Evolutionary conservation across 2,329 filamentous ascomycete genomes (phyloP), one percentile per base, ranked within the genome.

Genomic region (Dothidotthia symphoricarpi): DNA sequence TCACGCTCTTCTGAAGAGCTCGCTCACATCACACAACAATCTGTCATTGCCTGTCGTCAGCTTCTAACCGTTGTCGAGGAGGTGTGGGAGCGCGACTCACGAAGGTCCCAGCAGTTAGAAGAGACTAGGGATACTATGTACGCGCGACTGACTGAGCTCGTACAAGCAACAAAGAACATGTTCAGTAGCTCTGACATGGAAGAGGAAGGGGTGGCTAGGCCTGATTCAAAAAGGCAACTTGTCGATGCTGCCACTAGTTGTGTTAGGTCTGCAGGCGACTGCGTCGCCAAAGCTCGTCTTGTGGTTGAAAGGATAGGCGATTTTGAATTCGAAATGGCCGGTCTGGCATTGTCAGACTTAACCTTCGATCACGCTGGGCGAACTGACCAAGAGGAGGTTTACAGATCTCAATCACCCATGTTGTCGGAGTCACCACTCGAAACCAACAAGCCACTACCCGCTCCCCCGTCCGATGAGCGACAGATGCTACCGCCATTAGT

Each of bases 281-380:
- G 91, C 65, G 86, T 95, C 14, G 83, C 86, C 6, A 91, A 90
- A 68, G 85, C 90, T 9, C 88, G 88, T 56, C 77, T 81, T 61
- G 82, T 94, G 29, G 85, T 98, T 41, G 89, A 95, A 67, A 79
- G 85, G 44, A 88, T 93, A 47, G 89, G 90, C 14, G 90, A 95
- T 64, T 95, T 95, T 50, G 89, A 95, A 64, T 81, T 90, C 51
- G 81, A 56, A 30, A 43, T 41, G 3, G 70, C 69, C 13, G 47
- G 67, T 58, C 47, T 69, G 26, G 47, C 67, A 57, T 48, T 86
- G 8, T 58, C 62, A 4, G 56, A 66, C 14, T 45, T 51, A 2
- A 59, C 69, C 6, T 61, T 69, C 33, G 57, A 68, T 31, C 51
- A 60, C 28, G 51, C 63, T 28, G 44, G 33, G 10, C 45, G 52